Conservation (phyloP, 257 asterid genomes). For the Vinca minor region DNA sequence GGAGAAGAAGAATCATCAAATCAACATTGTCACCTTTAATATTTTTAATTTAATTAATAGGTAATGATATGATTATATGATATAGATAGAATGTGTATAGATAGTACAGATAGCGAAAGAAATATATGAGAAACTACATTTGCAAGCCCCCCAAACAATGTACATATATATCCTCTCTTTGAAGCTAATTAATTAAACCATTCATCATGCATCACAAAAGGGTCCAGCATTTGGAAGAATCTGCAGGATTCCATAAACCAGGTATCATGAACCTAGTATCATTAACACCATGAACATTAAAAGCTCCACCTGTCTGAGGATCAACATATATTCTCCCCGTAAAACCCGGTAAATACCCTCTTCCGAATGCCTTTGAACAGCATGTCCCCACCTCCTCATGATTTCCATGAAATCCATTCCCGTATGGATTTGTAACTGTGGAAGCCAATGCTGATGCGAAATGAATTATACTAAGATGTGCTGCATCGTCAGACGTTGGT, state of each 20-base stretch:
- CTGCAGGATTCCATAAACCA: constrained; percentile 5
- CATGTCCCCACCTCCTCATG: neutral
- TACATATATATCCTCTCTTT: too few relatives aligned
- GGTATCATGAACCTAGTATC: constrained; percentile 10
- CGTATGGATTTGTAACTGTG: constrained; percentile 9
- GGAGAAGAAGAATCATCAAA: too few relatives aligned
- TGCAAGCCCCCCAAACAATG: too few relatives aligned
- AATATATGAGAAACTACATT: too few relatives aligned
- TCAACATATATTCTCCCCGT: constrained; percentile 10
- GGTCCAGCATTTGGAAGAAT: constrained; percentile 10
- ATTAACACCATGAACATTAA: constrained; percentile 11
- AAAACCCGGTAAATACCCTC: constrained; percentile 9
- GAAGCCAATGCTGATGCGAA: constrained; percentile 15
- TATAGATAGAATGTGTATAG: too few relatives aligned
- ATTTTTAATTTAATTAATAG: too few relatives aligned
- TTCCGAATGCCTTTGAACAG: constrained; percentile 2
- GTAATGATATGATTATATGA: too few relatives aligned
- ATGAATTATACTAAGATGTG: constrained; percentile 4
- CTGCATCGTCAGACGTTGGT: neutral
- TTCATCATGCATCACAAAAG: too few relatives aligned
- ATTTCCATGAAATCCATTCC: constrained; percentile 2
- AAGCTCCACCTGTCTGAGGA: constrained; percentile 5
- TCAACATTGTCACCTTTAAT: too few relatives aligned
- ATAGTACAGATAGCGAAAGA: too few relatives aligned
- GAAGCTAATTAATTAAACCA: too few relatives aligned